These are phyloP conservation scores for Trebouxia sp. DNA, from an alignment of 139 green algal genomes.

Conservation along the genomic window DNA sequence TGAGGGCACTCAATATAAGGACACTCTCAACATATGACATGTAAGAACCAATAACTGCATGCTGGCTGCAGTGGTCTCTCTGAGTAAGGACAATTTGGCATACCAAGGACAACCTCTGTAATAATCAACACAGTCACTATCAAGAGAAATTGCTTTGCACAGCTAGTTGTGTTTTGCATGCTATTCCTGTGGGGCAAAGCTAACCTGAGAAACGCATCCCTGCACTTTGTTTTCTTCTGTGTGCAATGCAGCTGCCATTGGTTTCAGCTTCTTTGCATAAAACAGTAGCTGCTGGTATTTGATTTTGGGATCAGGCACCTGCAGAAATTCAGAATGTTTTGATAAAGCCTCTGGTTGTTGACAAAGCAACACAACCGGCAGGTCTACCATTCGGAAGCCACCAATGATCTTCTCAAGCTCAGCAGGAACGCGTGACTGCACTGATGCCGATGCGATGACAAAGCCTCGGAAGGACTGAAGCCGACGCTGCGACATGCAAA, in stretches of 20 bases:
- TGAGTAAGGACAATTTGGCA: too few relatives aligned
- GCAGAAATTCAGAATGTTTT: neutral
- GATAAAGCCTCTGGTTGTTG: too few relatives aligned
- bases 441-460: neutral
- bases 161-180: too few relatives aligned
- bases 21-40: too few relatives aligned
- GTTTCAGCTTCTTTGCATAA: conserved; percentile 90
- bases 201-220: conserved; percentile 79
- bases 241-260: conserved; percentile 67
- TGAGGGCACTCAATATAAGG: too few relatives aligned
- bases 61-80: too few relatives aligned
- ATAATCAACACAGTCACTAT: too few relatives aligned
- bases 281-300: conserved; percentile 98
- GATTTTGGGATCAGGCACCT: conserved; percentile 78
- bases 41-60: too few relatives aligned
- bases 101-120: too few relatives aligned
- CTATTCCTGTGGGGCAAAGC: neutral
- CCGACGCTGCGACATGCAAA: too few relatives aligned
- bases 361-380: neutral
- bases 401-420: conserved; percentile 78
- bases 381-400: conserved; percentile 71
- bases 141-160: too few relatives aligned
- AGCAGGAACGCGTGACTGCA: conserved; percentile 32
- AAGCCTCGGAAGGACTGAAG: too few relatives aligned
- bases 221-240: conserved; percentile 91